These are phyloP conservation scores for Tolypocladium cylindrosporum DNA, from an alignment of 2,329 filamentous ascomycete species.

Conservation along the genomic window DNA sequence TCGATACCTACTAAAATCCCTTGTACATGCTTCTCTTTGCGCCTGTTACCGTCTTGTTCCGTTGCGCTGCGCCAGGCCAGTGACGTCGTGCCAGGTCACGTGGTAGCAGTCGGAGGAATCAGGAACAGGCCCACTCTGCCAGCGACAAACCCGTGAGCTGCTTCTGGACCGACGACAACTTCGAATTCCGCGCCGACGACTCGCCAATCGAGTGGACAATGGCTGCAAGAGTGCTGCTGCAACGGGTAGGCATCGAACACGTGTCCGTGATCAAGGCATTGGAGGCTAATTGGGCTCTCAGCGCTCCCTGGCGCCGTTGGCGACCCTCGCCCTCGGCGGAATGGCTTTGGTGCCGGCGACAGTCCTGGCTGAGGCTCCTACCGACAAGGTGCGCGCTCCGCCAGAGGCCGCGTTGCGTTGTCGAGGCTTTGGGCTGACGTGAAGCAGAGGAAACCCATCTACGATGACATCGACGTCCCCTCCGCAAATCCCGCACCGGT, in stretches of 20 bases:
- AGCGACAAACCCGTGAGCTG: constrained; percentile 2
- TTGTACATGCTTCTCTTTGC: not conserved
- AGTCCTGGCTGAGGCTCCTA: constrained; percentile 42
- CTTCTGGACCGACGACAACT: constrained; percentile 8
- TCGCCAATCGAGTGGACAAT: constrained; percentile 38
- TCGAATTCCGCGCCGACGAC: constrained; percentile 13
- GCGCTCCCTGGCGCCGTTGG: constrained; percentile 44
- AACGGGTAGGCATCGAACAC: constrained; percentile 32
- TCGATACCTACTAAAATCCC: not conserved
- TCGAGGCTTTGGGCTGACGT: constrained; percentile 1
- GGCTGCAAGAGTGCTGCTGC: constrained; percentile 50
- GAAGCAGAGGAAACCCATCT: constrained; percentile 59
- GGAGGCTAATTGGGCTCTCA: constrained; percentile 24
- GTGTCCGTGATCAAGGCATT: constrained; percentile 4
- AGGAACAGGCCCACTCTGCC: constrained; percentile 4
- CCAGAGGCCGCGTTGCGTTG: not conserved
- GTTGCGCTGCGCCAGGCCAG: not conserved
- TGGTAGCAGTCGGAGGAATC: constrained; percentile 2
- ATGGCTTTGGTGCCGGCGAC: constrained; percentile 36
- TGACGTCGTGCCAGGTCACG: constrained; percentile 6
- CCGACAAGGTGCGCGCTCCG: constrained; percentile 18
- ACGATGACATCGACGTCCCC: constrained; percentile 56
- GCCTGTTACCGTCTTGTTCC: no score
- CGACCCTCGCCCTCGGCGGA: constrained; percentile 38
- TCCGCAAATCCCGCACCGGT: constrained; percentile 15